A percentile compares a stretch with the other conserved stretches of the same genome.
These are phyloP conservation scores for Juglanconis oblonga DNA, from an alignment of 2,329 filamentous ascomycete genomes.

Conservation along the genomic window DNA sequence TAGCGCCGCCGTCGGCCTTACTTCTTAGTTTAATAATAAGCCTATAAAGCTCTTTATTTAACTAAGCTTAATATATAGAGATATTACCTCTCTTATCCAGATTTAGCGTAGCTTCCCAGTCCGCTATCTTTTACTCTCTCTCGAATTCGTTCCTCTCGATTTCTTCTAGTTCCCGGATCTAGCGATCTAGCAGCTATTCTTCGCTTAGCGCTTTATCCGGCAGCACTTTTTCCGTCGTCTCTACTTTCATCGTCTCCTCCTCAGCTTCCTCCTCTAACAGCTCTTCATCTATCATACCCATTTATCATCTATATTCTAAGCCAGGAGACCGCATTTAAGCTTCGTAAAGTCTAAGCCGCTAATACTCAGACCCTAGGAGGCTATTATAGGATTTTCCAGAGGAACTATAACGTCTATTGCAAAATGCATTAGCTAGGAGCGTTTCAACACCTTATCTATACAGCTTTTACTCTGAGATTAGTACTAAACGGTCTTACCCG, in stretches of 20 bases:
- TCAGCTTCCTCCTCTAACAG: not conserved
- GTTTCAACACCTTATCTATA: not conserved
- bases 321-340: not conserved
- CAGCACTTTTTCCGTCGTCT: not conserved
- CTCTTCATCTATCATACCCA: slow-evolving; percentile 4
- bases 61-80: slow-evolving; percentile 1
- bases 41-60: slow-evolving; percentile 3
- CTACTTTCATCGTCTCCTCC: not conserved
- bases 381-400: not conserved
- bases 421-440: not conserved
- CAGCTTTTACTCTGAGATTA: not conserved
- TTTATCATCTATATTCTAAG: not conserved
- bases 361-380: not conserved
- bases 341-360: not conserved
- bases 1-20: not conserved
- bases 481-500: not conserved
- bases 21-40: not conserved
- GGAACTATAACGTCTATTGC: not conserved
- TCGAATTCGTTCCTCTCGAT: not conserved
- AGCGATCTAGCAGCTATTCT: not conserved
- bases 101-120: not conserved
- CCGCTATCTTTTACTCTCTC: not conserved
- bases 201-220: not conserved
- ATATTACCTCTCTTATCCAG: not conserved
- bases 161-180: not conserved